Evolutionary conservation across 1,284 basidiomycete species (phyloP).

Genomic region (Microstroma glucosiphilum): DNA sequence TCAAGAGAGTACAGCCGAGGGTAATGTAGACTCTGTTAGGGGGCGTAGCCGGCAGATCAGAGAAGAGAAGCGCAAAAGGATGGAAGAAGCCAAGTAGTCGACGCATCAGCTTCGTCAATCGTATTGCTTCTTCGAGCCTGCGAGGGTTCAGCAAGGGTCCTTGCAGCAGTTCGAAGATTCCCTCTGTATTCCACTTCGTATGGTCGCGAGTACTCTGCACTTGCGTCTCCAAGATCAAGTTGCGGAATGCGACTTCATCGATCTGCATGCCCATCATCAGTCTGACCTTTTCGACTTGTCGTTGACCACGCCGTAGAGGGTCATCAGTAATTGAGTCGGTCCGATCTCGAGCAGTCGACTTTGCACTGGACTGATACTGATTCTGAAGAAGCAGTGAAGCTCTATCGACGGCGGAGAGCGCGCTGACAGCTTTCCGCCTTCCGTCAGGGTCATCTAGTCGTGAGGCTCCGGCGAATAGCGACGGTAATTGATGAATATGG

Average conservation of each 20-base stretch:
- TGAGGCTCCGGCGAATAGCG: conserved; percentile 72
- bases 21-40: conserved; percentile 46
- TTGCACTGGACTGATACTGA: not conserved
- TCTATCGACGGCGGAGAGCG: conserved; percentile 74
- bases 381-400: not conserved
- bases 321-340: not conserved
- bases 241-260: conserved; percentile 47
- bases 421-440: conserved; percentile 73
- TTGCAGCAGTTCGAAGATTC: conserved; percentile 80
- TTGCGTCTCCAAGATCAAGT: conserved; percentile 53
- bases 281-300: conserved; percentile 82
- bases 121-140: conserved; percentile 91
- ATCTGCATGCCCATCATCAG: conserved; percentile 75
- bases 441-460: conserved; percentile 58
- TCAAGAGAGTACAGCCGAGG: conserved; percentile 64
- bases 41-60: conserved; percentile 65
- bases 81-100: conserved; percentile 86
- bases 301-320: conserved; percentile 56
- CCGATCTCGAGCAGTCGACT: not conserved
- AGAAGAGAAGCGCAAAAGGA: conserved; percentile 79
- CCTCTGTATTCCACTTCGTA: conserved; percentile 85
- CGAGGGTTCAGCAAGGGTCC: conserved; percentile 85
- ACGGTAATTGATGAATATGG: conserved; percentile 73
- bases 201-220: conserved; percentile 83
- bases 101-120: conserved; percentile 77